Percentiles rank a stretch among this genome's conserved stretches.
These are phyloP conservation scores for Penicillium sp. DNA, from an alignment of 2,329 filamentous ascomycete species.

Conservation along the genomic window DNA sequence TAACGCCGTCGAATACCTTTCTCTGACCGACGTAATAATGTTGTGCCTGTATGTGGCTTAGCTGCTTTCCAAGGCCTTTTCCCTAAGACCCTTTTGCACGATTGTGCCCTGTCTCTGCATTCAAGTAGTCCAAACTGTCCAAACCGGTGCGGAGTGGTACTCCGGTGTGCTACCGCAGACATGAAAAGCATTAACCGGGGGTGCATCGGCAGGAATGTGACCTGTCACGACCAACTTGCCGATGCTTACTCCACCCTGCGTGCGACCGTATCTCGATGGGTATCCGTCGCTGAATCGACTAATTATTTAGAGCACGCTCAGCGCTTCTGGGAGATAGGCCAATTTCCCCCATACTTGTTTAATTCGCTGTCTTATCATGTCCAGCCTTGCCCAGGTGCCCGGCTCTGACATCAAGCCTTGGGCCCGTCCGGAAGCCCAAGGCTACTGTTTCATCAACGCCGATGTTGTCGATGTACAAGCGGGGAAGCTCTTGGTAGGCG, in stretches of 20 bases:
- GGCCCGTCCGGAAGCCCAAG: slow-evolving; percentile 18
- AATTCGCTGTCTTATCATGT: slow-evolving; percentile 11
- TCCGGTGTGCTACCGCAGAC: slow-evolving; percentile 7
- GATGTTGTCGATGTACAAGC: slow-evolving; percentile 26
- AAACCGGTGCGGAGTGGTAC: background rate
- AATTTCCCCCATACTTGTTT: background rate
- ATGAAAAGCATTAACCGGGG: slow-evolving; percentile 14
- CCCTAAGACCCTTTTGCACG: background rate
- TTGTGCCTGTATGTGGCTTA: background rate
- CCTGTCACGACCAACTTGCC: slow-evolving; percentile 11
- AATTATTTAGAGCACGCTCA: background rate
- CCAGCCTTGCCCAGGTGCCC: slow-evolving; percentile 9
- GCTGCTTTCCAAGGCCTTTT: background rate
- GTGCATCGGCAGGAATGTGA: slow-evolving; percentile 17
- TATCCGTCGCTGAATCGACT: background rate
- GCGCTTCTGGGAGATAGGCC: background rate
- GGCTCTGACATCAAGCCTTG: slow-evolving; percentile 30
- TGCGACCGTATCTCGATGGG: background rate
- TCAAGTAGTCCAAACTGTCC: background rate
- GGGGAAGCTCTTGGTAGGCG: slow-evolving; percentile 20
- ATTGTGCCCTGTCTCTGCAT: background rate
- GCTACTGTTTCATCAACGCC: slow-evolving; percentile 27
- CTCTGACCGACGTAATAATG: background rate
- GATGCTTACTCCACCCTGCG: slow-evolving; percentile 3
- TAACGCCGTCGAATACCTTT: no score